These are phyloP conservation scores for Albifimbria verrucaria DNA, from an alignment of 2,329 filamentous ascomycete genomes.

Conservation along the genomic window DNA sequence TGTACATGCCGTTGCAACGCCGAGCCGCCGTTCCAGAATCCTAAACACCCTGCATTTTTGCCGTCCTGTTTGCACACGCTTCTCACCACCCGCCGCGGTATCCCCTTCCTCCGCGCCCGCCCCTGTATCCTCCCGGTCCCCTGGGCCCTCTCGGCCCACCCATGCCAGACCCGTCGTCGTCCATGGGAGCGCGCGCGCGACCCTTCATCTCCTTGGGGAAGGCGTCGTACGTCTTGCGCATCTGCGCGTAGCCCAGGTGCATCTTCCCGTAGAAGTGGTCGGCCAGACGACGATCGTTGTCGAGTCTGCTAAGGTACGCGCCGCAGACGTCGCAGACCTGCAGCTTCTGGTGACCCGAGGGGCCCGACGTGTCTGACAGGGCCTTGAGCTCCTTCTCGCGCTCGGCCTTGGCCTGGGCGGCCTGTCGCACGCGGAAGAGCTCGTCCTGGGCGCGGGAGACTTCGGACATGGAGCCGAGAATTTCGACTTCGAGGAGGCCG, in stretches of 20 bases:
- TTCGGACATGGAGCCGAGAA: conserved; percentile 76
- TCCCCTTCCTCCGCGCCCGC: conserved; percentile 47
- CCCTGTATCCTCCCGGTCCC: conserved; percentile 52
- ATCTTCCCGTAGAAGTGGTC: conserved; percentile 99
- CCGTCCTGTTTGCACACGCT: neutral
- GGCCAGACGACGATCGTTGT: conserved; percentile 89
- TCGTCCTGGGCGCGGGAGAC: conserved; percentile 83
- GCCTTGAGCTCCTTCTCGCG: conserved; percentile 86
- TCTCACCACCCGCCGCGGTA: conserved; percentile 47
- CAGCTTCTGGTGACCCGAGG: conserved; percentile 92
- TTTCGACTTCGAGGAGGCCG: conserved; percentile 79
- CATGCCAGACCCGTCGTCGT: conserved; percentile 42
- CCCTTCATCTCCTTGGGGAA: conserved; percentile 84
- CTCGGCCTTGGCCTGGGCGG: conserved; percentile 77
- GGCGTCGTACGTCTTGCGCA: conserved; percentile 89
- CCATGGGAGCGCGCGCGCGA: conserved; percentile 56
- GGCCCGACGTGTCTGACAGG: conserved; percentile 86
- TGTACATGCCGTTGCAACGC: conserved; percentile 14
- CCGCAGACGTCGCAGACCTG: conserved; percentile 99
- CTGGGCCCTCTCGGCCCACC: conserved; percentile 51
- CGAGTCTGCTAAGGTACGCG: conserved; percentile 85
- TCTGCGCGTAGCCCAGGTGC: conserved; percentile 96
- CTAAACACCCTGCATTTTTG: neutral
- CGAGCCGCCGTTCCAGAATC: neutral
- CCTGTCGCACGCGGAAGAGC: conserved; percentile 78